A percentile compares a stretch with the other conserved stretches of the same genome.
These are phyloP conservation scores for Trypanosomatidae sp. DNA, from an alignment of 208 protist species.

Conservation along the genomic window DNA sequence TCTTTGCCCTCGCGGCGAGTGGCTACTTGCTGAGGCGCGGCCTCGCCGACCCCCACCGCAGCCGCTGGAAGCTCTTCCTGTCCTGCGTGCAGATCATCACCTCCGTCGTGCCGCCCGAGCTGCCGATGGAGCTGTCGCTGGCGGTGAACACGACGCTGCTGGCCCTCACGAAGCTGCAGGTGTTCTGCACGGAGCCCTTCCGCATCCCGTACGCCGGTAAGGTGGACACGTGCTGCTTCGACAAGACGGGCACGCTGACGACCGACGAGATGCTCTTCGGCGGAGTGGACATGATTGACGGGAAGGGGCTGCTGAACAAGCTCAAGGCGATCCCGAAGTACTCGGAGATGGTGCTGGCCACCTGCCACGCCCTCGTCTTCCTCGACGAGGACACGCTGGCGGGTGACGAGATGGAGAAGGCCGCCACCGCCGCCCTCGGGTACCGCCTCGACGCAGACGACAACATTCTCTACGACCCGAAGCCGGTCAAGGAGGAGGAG, in stretches of 20 bases:
- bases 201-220: slow-evolving; percentile 99
- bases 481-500: slow-evolving; percentile 21
- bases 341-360: slow-evolving; percentile 82
- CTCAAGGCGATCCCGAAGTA: slow-evolving; percentile 70
- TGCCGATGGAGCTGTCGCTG: slow-evolving; percentile 99
- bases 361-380: slow-evolving; percentile 89
- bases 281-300: slow-evolving; percentile 87
- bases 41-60: slow-evolving; percentile 74
- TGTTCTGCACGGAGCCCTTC: slow-evolving; percentile 98
- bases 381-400: slow-evolving; percentile 86
- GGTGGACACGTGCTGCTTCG: slow-evolving; percentile 99
- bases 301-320: slow-evolving; percentile 88
- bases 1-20: slow-evolving; percentile 95
- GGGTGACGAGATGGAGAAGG: slow-evolving; percentile 98
- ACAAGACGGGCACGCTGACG: slow-evolving; percentile 99
- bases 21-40: slow-evolving; percentile 95
- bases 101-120: slow-evolving; percentile 98
- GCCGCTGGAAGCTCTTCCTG: slow-evolving; percentile 97
- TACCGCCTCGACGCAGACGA: slow-evolving; percentile 84
- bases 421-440: slow-evolving; percentile 84
- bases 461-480: slow-evolving; percentile 71
- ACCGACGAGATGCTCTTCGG: slow-evolving; percentile 94
- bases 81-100: slow-evolving; percentile 99
- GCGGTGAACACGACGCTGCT: slow-evolving; percentile 98
- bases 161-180: slow-evolving; percentile 84